Evolutionary conservation across 495 filamentous ascomycete species (phyloP).

Genomic region (Aspergillus steynii): DNA sequence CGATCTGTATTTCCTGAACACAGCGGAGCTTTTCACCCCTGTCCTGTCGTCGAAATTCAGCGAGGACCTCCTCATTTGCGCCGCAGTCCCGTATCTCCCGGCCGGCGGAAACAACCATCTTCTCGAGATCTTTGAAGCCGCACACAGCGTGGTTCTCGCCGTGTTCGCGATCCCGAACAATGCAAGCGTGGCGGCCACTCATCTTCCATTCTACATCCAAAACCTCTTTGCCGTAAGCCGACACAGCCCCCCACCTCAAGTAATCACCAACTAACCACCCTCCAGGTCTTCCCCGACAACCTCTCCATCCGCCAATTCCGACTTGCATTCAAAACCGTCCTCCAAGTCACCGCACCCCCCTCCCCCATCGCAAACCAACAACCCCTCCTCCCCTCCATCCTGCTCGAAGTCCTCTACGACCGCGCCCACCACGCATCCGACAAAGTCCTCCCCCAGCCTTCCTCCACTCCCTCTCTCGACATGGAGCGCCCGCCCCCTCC

Average conservation of each 20-base stretch:
- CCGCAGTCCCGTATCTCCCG: constrained; percentile 76
- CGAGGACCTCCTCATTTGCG: constrained; percentile 72
- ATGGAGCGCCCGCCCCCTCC: constrained; percentile 28
- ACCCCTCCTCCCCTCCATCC: constrained; percentile 71
- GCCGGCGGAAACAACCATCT: constrained; percentile 61
- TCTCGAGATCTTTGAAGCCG: constrained; percentile 84
- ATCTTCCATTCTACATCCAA: constrained; percentile 86
- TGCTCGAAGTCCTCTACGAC: constrained; percentile 79
- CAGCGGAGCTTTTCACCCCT: constrained; percentile 80
- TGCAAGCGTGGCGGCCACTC: constrained; percentile 64
- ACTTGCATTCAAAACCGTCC: constrained; percentile 85
- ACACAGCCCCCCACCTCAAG: background rate
- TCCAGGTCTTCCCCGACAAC: constrained; percentile 71
- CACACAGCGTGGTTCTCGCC: constrained; percentile 83
- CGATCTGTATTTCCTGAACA: constrained; percentile 91
- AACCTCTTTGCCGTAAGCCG: constrained; percentile 67
- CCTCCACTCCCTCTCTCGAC: constrained; percentile 29
- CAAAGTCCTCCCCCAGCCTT: constrained; percentile 40
- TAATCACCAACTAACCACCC: constrained; percentile 7
- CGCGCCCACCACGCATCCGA: constrained; percentile 60
- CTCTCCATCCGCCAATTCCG: constrained; percentile 90
- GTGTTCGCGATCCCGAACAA: constrained; percentile 79
- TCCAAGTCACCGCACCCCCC: constrained; percentile 84
- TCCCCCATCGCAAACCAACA: constrained; percentile 68
- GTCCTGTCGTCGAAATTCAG: constrained; percentile 62